Evolutionary conservation across 148 eudicot genomes (phyloP).

Genomic region (Salicornia ramosissima): DNA sequence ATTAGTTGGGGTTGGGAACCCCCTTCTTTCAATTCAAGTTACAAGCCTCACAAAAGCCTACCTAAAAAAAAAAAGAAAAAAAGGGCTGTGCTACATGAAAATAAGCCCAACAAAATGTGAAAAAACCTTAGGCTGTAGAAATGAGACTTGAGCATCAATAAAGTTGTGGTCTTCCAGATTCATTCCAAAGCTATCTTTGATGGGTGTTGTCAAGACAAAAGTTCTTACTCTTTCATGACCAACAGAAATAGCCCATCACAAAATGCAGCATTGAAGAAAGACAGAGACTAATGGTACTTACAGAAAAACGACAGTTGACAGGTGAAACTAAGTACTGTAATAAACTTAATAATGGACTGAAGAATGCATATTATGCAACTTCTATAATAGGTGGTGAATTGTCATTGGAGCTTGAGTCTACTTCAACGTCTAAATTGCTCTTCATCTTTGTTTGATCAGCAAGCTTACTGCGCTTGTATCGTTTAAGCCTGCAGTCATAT

Average conservation of each 20-base stretch:
- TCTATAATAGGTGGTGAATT: constrained; percentile 5
- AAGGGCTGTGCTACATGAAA: constrained; percentile 6
- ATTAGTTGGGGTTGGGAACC: background rate
- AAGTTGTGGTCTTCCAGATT: background rate
- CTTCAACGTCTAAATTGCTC: constrained; percentile 15
- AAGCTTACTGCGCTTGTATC: constrained; percentile 14
- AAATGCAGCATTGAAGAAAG: background rate
- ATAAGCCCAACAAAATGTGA: background rate
- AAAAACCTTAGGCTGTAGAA: background rate
- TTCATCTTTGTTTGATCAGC: constrained; percentile 18
- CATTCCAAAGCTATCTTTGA: background rate
- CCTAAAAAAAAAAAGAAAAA: too few relatives aligned
- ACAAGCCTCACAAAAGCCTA: constrained; percentile 1
- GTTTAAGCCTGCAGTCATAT: constrained; percentile 16
- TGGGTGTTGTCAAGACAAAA: background rate
- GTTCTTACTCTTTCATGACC: background rate
- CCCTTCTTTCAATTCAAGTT: background rate
- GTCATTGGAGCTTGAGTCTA: constrained; percentile 29
- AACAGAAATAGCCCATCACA: background rate
- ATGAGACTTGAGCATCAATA: constrained; percentile 6
- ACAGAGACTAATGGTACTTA: background rate
- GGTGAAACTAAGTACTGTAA: background rate
- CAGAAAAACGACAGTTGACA: background rate
- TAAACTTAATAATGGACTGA: background rate
- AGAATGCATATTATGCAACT: constrained; percentile 4